These are phyloP conservation scores for Populus hybrid DNA, from an alignment of 441 rosid species.

Conservation along the genomic window DNA sequence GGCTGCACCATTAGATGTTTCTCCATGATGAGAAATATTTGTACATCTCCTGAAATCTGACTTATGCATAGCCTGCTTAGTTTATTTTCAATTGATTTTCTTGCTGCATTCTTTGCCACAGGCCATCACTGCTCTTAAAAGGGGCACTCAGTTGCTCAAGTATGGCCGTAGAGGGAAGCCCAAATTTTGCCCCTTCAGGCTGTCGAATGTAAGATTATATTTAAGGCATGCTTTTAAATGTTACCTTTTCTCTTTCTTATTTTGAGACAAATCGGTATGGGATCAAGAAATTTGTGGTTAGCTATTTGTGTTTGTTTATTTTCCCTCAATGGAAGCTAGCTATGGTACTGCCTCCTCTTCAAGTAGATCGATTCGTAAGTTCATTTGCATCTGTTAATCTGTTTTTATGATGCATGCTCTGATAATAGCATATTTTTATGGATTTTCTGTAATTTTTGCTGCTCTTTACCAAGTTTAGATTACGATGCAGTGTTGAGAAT, in stretches of 20 bases:
- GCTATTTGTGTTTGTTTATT: neutral
- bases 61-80: neutral
- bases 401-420: neutral
- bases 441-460: neutral
- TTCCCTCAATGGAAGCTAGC: neutral
- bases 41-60: neutral
- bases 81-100: neutral
- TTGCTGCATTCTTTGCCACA: slow-evolving; percentile 34
- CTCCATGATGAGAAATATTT: neutral
- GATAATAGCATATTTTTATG: neutral
- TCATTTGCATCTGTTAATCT: neutral
- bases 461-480: neutral
- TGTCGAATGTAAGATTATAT: slow-evolving; percentile 69
- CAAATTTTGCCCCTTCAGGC: slow-evolving; percentile 94
- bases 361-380: neutral
- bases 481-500: neutral
- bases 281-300: neutral
- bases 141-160: slow-evolving; percentile 87
- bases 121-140: slow-evolving; percentile 94
- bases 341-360: neutral
- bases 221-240: neutral
- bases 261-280: slow-evolving; percentile 45
- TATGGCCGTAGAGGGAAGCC: slow-evolving; percentile 99
- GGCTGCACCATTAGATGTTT: neutral
- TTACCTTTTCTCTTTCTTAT: neutral